phyloP scores from a whole-genome alignment of 208 protist genomes.

The Leishmania turanica region DNA sequence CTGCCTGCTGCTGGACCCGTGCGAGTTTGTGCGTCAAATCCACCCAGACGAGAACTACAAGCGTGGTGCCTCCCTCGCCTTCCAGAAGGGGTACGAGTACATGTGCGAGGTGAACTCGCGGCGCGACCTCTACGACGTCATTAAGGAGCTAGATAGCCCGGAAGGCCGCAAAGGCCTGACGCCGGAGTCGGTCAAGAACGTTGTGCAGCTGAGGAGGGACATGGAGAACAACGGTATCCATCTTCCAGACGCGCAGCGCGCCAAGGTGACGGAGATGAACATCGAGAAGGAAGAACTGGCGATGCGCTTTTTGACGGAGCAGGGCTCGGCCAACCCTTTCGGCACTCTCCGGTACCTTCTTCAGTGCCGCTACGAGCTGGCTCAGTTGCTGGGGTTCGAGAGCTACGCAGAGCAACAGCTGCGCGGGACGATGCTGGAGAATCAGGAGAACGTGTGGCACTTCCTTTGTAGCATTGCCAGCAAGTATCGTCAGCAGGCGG shows the following conservation, averaged over 20 bases:
- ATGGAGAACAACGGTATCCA: constrained; percentile 95
- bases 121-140: constrained; percentile 85
- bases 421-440: constrained; percentile 90
- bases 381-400: constrained; percentile 80
- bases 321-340: constrained; percentile 73
- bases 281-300: constrained; percentile 89
- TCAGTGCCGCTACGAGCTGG: constrained; percentile 82
- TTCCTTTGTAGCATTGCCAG: constrained; percentile 87
- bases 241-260: constrained; percentile 73
- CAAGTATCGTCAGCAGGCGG: constrained; percentile 80
- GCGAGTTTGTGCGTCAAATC: constrained; percentile 92
- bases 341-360: constrained; percentile 81
- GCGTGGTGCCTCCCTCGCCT: constrained; percentile 71
- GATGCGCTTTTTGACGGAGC: constrained; percentile 82
- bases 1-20: constrained; percentile 91
- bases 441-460: constrained; percentile 89
- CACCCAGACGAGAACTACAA: constrained; percentile 90
- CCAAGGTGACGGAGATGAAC: constrained; percentile 84
- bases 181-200: constrained; percentile 89
- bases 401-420: constrained; percentile 92
- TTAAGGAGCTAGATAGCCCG: constrained; percentile 71
- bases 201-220: constrained; percentile 86
- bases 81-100: constrained; percentile 88
- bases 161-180: constrained; percentile 67
- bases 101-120: constrained; percentile 93